Evolutionary conservation across 805 yeast species (phyloP).

Genomic region (Wickerhamomyces ciferrii): DNA sequence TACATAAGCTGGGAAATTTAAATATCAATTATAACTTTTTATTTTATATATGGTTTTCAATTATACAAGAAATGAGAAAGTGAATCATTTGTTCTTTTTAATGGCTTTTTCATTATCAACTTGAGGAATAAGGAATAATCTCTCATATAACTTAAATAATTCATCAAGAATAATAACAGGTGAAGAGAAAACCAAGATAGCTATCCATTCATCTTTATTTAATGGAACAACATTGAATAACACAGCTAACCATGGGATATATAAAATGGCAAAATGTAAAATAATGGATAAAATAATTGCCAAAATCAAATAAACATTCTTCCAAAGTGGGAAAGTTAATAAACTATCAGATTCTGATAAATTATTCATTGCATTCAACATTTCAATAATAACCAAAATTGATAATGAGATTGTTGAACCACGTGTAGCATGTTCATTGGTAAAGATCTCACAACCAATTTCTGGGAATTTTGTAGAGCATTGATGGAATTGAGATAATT

Average conservation of each 20-base stretch:
- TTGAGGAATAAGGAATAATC: constrained; percentile 16
- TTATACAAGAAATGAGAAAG: not conserved
- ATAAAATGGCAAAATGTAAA: constrained; percentile 27
- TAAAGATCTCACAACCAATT: constrained; percentile 29
- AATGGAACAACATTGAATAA: constrained; percentile 30
- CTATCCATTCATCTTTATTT: constrained; percentile 28
- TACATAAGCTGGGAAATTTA: no score
- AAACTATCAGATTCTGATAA: constrained; percentile 32
- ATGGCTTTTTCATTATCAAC: not conserved
- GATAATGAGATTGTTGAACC: constrained; percentile 36
- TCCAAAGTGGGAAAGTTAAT: constrained; percentile 32
- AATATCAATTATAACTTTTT: no score
- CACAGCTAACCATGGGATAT: constrained; percentile 26
- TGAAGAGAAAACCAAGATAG: constrained; percentile 26
- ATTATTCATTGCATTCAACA: constrained; percentile 36
- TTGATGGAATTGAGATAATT: constrained; percentile 30
- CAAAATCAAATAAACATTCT: constrained; percentile 28
- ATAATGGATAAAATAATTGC: constrained; percentile 30
- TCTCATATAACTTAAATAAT: constrained; percentile 28
- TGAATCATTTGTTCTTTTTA: not conserved
- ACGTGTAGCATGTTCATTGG: constrained; percentile 17
- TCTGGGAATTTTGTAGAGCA: constrained; percentile 25
- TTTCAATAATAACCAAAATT: constrained; percentile 33
- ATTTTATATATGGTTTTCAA: no score
- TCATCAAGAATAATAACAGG: constrained; percentile 35